These are phyloP conservation scores for Cavenderia fasciculata DNA, from an alignment of 78 protist genomes.

Conservation along the genomic window DNA sequence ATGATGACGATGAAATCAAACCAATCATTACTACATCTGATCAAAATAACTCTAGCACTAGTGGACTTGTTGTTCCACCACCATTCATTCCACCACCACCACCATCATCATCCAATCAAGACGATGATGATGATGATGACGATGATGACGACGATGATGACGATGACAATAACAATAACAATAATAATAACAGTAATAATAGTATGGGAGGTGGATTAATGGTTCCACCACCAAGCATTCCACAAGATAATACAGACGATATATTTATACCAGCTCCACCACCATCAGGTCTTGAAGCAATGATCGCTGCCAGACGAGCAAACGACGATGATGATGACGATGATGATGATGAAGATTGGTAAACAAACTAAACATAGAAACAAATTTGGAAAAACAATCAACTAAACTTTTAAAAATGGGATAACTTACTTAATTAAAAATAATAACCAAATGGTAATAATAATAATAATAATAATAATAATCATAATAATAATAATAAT, in stretches of 20 bases:
- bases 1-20: neutral
- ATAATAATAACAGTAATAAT: neutral
- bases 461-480: too few species aligned
- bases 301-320: neutral
- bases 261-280: slow-evolving; percentile 53
- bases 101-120: neutral
- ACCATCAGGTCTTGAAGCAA: slow-evolving; percentile 25
- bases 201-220: neutral
- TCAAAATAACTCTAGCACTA: too few species aligned
- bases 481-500: too few species aligned
- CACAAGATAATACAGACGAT: slow-evolving; percentile 26
- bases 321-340: slow-evolving; percentile 63
- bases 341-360: slow-evolving; percentile 54
- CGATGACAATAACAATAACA: neutral
- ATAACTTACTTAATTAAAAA: neutral
- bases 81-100: neutral
- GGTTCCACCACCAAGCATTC: neutral
- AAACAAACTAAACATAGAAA: neutral
- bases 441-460: too few species aligned
- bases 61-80: too few species aligned
- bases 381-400: neutral
- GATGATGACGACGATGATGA: slow-evolving; percentile 27
- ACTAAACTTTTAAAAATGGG: neutral
- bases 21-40: neutral
- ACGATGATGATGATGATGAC: slow-evolving; percentile 2